Evolutionary conservation across 208 protist species (phyloP), one percentile per base, ranked within the genome.

Genomic region (Jaenimonas drosophilae): DNA sequence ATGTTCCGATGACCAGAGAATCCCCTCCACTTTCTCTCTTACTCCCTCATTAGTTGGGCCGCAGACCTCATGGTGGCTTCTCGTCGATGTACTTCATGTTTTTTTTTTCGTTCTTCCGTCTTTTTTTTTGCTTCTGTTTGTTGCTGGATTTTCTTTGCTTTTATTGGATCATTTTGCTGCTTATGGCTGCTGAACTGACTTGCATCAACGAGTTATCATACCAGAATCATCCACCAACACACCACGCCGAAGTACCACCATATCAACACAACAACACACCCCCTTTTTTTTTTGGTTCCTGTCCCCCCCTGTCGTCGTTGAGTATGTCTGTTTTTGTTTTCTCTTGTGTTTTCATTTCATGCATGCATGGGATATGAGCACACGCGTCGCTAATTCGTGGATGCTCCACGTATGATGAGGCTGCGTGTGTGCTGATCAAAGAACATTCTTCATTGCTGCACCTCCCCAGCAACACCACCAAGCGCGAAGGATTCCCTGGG

Each of bases 71-170:
- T 9, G 4, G 19, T 36, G 5, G 24, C 3, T 17, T 24, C 44
- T 36, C 21, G 4, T 36, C 28, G 9, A 17, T 36, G 9, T 23
- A 30, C 3, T 49, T 49, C 21, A 26, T 9, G 16, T 42, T 7
- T 20, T 20, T 54, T 25, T 21, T 4, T 38, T 31, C 2, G 33
- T 38, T 27, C 19, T 58, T 42, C 24, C 28, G 36, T 2, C 31
- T 24, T 49, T 36, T 16, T 44, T 49, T 50, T 7, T 49, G 3
- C 19, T 39, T 37, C 21, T 23, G 6, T 49, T 49, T 49, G 4
- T 38, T 47, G 46, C 19, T 45, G 24, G 20, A 21, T 25, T 43
- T 59, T 49, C 14, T 32, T 32, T 43, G 3, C 16, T 17, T 4
- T 19, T 6, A 23, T 4, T 21, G 9, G 12, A 21, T 56, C 28